Evolutionary conservation across 1,284 basidiomycete genomes (phyloP).

Genomic region (Ustilago curta): DNA sequence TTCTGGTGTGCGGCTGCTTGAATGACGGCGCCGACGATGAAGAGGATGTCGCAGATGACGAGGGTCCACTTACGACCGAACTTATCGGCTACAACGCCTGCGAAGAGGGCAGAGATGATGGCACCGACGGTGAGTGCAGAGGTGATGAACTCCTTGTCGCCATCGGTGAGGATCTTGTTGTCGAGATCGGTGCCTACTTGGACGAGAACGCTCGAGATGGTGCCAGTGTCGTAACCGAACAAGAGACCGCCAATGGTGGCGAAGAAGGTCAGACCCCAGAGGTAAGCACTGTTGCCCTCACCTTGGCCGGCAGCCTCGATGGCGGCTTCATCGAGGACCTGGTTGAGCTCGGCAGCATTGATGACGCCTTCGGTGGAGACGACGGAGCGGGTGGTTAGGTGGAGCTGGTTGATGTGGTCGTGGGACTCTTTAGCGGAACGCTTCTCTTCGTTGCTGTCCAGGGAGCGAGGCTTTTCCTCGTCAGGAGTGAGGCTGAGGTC

Average conservation of each 20-base stretch:
- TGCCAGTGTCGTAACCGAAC: constrained; percentile 56
- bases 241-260: constrained; percentile 46
- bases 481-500: constrained; percentile 15
- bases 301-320: constrained; percentile 56
- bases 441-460: constrained; percentile 31
- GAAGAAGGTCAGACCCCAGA: constrained; percentile 51
- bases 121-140: constrained; percentile 52
- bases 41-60: constrained; percentile 59
- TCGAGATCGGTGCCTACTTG: constrained; percentile 47
- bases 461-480: constrained; percentile 31
- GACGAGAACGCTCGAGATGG: constrained; percentile 40
- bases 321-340: constrained; percentile 52
- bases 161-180: constrained; percentile 31
- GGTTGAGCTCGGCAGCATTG: constrained; percentile 37
- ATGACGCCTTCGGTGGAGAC: constrained; percentile 46
- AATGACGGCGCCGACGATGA: constrained; percentile 68
- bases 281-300: constrained; percentile 44
- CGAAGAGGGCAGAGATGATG: constrained; percentile 63
- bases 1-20: constrained; percentile 68
- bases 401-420: constrained; percentile 17
- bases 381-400: constrained; percentile 43
- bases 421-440: constrained; percentile 19
- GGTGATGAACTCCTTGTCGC: constrained; percentile 55
- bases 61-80: constrained; percentile 70
- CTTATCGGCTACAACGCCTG: constrained; percentile 66